Evolutionary conservation across 805 yeast species (phyloP).

Genomic region (Henningerozyma blattae): DNA sequence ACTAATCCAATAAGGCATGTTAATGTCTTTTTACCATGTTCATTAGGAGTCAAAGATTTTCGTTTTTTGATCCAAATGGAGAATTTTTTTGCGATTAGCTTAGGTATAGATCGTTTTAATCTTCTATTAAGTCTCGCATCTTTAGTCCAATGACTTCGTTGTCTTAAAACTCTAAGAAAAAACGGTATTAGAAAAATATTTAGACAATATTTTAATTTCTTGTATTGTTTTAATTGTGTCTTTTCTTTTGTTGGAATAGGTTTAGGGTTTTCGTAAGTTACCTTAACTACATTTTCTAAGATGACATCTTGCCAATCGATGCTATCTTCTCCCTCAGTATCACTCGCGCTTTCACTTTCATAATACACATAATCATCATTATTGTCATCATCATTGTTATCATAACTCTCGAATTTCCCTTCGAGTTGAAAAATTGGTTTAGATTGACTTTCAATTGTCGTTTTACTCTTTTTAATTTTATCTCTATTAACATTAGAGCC

Average conservation of each 20-base stretch:
- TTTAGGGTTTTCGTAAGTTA: not conserved
- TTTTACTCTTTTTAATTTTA: too few species aligned
- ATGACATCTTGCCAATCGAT: slow-evolving; percentile 22
- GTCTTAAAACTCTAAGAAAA: slow-evolving; percentile 6
- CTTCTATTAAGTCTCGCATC: slow-evolving; percentile 12
- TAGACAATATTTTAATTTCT: slow-evolving; percentile 8
- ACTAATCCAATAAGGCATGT: slow-evolving; percentile 15
- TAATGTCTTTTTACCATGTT: slow-evolving; percentile 2
- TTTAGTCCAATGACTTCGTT: slow-evolving; percentile 6
- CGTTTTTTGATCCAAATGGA: slow-evolving; percentile 4
- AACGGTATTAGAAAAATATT: slow-evolving; percentile 15
- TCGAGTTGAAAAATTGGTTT: not conserved
- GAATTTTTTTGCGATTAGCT: slow-evolving; percentile 9
- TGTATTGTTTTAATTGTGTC: slow-evolving; percentile 2
- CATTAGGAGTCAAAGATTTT: not conserved
- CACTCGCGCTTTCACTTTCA: not conserved
- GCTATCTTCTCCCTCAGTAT: slow-evolving; percentile 1
- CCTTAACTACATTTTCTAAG: slow-evolving; percentile 2
- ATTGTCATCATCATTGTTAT: not conserved
- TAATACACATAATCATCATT: not conserved
- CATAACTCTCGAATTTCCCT: not conserved
- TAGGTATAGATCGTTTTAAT: slow-evolving; percentile 15
- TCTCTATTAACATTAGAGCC: too few species aligned
- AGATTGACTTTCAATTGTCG: too few species aligned
- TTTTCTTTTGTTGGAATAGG: not conserved